These are phyloP conservation scores for Phyllosticta paracitricarpa DNA, from an alignment of 2,329 filamentous ascomycete genomes.

Conservation along the genomic window DNA sequence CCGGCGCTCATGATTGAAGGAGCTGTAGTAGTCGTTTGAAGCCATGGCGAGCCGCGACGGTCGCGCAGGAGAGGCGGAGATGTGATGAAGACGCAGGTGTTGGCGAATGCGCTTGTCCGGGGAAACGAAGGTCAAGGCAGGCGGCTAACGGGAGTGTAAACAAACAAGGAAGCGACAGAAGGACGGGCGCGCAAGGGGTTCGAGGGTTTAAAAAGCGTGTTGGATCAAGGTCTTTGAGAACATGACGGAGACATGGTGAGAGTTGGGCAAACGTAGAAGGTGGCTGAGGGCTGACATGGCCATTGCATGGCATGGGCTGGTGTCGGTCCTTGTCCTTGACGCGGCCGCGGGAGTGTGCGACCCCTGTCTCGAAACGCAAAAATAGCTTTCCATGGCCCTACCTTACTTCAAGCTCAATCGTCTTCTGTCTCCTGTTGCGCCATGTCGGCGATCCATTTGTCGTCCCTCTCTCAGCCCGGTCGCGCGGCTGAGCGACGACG, in stretches of 20 bases:
- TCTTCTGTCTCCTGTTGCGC: not conserved
- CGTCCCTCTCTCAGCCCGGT: not conserved
- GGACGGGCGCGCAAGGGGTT: not conserved
- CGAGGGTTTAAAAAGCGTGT: not conserved
- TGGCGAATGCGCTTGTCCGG: not conserved
- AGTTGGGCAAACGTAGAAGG: not conserved
- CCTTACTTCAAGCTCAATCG: not conserved
- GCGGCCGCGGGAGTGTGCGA: not conserved
- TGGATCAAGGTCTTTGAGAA: not conserved
- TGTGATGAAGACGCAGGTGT: not conserved
- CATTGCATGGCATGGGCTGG: not conserved
- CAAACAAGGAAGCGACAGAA: not conserved
- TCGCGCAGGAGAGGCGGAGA: not conserved
- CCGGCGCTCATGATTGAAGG: constrained; percentile 33
- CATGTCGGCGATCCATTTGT: not conserved
- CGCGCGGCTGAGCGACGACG: not conserved
- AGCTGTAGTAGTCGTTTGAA: constrained; percentile 53
- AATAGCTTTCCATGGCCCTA: not conserved
- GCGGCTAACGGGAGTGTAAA: not conserved
- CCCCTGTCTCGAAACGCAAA: not conserved
- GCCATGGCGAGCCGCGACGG: constrained; percentile 27
- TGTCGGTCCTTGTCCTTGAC: not conserved
- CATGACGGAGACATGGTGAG: not conserved
- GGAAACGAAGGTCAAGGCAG: not conserved
- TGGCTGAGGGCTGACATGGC: not conserved